These are phyloP conservation scores for Paspalum notatum DNA, from an alignment of 176 grass and related monocot species.

Conservation along the genomic window DNA sequence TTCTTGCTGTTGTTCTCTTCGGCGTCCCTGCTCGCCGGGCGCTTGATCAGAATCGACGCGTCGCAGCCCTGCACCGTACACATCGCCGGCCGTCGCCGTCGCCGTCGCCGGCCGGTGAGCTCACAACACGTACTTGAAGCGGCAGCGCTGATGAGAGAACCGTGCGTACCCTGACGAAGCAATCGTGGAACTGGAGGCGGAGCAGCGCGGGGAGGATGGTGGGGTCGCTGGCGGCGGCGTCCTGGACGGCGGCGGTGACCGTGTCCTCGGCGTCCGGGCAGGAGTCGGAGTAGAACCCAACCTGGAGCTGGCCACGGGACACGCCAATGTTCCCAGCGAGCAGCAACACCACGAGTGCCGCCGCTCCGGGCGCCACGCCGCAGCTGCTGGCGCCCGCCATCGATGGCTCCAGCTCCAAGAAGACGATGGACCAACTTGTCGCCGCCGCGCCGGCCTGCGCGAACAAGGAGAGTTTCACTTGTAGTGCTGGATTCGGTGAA, in stretches of 20 bases:
- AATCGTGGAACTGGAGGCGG: conserved; percentile 78
- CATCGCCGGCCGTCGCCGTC: background rate
- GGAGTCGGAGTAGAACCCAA: conserved; percentile 71
- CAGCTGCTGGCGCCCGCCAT: conserved; percentile 28
- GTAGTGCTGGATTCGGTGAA: background rate
- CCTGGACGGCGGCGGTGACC: conserved; percentile 59
- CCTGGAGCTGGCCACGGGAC: conserved; percentile 54
- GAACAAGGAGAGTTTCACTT: too few species aligned
- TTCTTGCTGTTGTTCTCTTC: conserved; percentile 72
- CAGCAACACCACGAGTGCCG: conserved; percentile 39
- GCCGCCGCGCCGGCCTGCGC: background rate
- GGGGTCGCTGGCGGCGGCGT: conserved; percentile 54
- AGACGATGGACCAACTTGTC: background rate
- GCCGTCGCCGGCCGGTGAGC: background rate
- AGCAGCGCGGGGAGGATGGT: conserved; percentile 73
- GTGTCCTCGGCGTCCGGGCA: conserved; percentile 75
- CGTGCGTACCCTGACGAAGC: conserved; percentile 62
- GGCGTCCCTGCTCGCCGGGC: conserved; percentile 27
- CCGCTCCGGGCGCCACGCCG: background rate
- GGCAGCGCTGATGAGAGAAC: too few species aligned
- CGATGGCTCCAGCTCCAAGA: background rate
- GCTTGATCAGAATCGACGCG: conserved; percentile 72
- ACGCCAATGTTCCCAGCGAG: conserved; percentile 13
- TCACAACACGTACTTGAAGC: too few species aligned
- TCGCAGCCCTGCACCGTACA: conserved; percentile 63